Conservation (phyloP, 345 rosid species). For the Eucalyptus leucophloia region DNA sequence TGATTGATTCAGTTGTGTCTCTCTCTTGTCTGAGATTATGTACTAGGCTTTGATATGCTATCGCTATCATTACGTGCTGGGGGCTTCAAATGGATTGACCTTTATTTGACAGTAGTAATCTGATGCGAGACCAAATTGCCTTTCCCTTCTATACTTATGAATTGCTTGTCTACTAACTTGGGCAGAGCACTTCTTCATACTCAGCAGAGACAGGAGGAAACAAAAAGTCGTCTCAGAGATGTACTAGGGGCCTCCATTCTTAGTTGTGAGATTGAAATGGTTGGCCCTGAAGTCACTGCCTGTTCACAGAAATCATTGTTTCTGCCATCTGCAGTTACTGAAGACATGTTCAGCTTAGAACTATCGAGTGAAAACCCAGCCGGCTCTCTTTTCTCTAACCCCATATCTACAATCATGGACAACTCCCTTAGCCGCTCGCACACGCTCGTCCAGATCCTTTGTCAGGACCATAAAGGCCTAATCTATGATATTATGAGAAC, state of each 20-base stretch:
- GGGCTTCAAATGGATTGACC: background rate
- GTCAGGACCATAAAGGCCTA: slow-evolving; percentile 71
- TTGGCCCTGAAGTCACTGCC: slow-evolving; percentile 33
- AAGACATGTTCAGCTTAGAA: slow-evolving; percentile 40
- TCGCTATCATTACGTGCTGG: background rate
- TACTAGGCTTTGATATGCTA: background rate
- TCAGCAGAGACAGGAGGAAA: slow-evolving; percentile 29
- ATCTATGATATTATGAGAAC: slow-evolving; percentile 59
- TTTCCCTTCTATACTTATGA: background rate
- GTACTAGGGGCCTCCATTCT: slow-evolving; percentile 33
- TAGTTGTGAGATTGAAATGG: slow-evolving; percentile 57
- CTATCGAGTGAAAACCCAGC: slow-evolving; percentile 5
- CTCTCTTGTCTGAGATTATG: background rate
- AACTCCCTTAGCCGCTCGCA: slow-evolving; percentile 44
- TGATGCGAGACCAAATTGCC: background rate
- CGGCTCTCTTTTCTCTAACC: slow-evolving; percentile 20
- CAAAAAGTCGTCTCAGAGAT: slow-evolving; percentile 14
- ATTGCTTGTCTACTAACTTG: background rate
- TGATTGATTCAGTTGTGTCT: background rate
- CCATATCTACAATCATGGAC: slow-evolving; percentile 33
- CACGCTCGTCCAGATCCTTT: slow-evolving; percentile 38
- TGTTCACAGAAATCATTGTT: slow-evolving; percentile 46
- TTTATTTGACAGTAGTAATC: background rate
- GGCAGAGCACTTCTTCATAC: slow-evolving; percentile 46
- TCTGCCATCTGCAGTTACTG: slow-evolving; percentile 41